These are phyloP conservation scores for Fomitopsis schrenkii DNA, from an alignment of 1,284 basidiomycete genomes.

Conservation along the genomic window DNA sequence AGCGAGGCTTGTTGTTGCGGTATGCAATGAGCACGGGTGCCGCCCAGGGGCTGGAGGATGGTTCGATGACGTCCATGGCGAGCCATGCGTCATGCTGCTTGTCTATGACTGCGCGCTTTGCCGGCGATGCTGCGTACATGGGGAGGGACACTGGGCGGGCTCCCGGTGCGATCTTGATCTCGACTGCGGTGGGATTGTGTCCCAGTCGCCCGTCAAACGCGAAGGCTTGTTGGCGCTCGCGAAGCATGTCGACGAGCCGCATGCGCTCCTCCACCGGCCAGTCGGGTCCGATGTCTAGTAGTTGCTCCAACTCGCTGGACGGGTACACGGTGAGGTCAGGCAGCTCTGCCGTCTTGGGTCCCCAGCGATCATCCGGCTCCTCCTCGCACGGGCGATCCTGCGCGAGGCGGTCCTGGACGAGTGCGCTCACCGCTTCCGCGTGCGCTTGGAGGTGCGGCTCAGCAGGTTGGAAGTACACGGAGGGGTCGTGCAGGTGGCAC, in stretches of 20 bases:
- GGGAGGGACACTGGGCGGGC: conserved; percentile 21
- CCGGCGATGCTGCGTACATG: conserved; percentile 25
- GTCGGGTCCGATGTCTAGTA: conserved; percentile 11
- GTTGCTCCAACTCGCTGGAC: conserved; percentile 3
- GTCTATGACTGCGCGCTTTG: conserved; percentile 29
- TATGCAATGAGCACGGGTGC: conserved; percentile 30
- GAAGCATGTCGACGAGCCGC: conserved; percentile 10
- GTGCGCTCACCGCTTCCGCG: neutral
- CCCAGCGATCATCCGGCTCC: neutral
- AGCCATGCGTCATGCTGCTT: conserved; percentile 28
- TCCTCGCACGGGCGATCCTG: neutral
- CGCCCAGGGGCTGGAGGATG: conserved; percentile 31
- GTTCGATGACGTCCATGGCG: too few relatives aligned
- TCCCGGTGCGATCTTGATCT: conserved; percentile 11
- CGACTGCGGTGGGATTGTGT: conserved; percentile 11
- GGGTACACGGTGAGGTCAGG: conserved; percentile 10
- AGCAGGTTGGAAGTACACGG: neutral
- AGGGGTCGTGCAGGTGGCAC: neutral
- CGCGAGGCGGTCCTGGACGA: neutral
- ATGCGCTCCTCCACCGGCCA: conserved; percentile 8
- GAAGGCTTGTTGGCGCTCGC: conserved; percentile 17
- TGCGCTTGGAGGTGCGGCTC: neutral
- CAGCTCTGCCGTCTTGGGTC: conserved; percentile 15
- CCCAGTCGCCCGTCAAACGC: conserved; percentile 25
- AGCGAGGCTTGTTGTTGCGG: conserved; percentile 28